Conservation (phyloP, 768 basidiomycete genomes). For the Leccinum aurantiacum region DNA sequence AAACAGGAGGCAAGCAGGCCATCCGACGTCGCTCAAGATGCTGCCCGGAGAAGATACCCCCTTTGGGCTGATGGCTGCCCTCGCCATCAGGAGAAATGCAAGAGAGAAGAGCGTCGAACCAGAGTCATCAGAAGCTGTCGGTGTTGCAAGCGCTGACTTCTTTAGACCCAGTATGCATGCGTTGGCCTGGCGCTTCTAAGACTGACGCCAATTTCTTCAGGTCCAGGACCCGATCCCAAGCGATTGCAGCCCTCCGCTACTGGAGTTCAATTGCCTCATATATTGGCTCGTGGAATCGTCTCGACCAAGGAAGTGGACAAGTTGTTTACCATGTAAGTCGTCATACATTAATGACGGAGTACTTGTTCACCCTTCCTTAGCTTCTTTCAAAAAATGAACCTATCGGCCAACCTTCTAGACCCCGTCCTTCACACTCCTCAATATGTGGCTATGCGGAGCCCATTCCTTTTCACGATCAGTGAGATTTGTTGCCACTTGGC, state of each 20-base stretch:
- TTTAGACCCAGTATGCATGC: slow-evolving; percentile 55
- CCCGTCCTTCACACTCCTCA: slow-evolving; percentile 83
- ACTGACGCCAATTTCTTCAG: slow-evolving; percentile 27
- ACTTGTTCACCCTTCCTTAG: slow-evolving; percentile 36
- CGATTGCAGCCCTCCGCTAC: slow-evolving; percentile 38
- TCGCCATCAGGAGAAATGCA: slow-evolving; percentile 49
- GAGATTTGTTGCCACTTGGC: slow-evolving; percentile 31
- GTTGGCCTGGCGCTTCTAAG: not conserved
- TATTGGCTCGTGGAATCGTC: slow-evolving; percentile 63
- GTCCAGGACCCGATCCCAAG: slow-evolving; percentile 42
- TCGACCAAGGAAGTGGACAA: slow-evolving; percentile 65
- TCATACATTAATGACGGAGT: not conserved
- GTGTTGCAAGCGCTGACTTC: slow-evolving; percentile 67
- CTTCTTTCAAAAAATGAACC: slow-evolving; percentile 78
- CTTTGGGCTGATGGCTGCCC: slow-evolving; percentile 73
- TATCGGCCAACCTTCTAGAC: slow-evolving; percentile 77
- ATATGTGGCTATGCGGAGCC: slow-evolving; percentile 76
- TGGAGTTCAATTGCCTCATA: slow-evolving; percentile 58
- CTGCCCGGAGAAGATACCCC: slow-evolving; percentile 64
- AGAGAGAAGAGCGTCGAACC: slow-evolving; percentile 44
- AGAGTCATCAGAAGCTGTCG: slow-evolving; percentile 51
- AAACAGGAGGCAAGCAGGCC: slow-evolving; percentile 40
- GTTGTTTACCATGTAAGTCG: slow-evolving; percentile 65
- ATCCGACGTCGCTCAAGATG: slow-evolving; percentile 48
- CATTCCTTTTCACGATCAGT: slow-evolving; percentile 92